These are phyloP conservation scores for Capsicum rhomboideum DNA, from an alignment of 257 asterid species.

Conservation along the genomic window DNA sequence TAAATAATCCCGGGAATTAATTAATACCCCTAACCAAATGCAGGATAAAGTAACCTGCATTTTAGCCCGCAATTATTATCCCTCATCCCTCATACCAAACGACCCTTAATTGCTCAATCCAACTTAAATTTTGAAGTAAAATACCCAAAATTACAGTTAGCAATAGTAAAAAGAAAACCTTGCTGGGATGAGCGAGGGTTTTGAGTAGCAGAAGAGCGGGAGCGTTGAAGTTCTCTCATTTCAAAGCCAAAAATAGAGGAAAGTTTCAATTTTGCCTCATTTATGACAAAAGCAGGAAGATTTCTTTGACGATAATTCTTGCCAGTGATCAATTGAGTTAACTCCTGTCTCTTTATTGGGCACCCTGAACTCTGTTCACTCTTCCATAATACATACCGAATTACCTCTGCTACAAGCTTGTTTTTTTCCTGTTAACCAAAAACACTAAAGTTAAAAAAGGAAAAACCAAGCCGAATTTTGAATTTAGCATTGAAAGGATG, in stretches of 20 bases:
- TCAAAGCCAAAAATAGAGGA: constrained; percentile 74
- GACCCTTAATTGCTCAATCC: not conserved
- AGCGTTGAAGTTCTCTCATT: constrained; percentile 73
- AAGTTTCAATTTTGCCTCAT: constrained; percentile 66
- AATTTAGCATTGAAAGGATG: too few relatives aligned
- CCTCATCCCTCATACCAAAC: too few relatives aligned
- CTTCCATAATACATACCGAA: constrained; percentile 75
- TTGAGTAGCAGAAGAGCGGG: constrained; percentile 36
- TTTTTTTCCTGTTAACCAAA: constrained; percentile 45
- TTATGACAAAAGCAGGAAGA: constrained; percentile 65
- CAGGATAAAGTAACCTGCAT: too few relatives aligned
- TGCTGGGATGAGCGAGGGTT: constrained; percentile 10
- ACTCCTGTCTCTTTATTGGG: constrained; percentile 77
- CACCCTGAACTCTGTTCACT: constrained; percentile 73
- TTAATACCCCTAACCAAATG: too few relatives aligned
- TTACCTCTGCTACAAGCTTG: constrained; percentile 71
- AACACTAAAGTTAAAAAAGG: not conserved
- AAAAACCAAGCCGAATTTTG: too few relatives aligned
- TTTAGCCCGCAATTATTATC: too few relatives aligned
- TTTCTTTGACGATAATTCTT: constrained; percentile 60
- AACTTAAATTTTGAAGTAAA: not conserved
- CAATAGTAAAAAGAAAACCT: constrained; percentile 3
- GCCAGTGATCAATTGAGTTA: constrained; percentile 63
- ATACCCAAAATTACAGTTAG: not conserved
- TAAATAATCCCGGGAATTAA: too few relatives aligned